Percentiles rank a stretch among this genome's conserved stretches.
Evolutionary conservation across 1,139 yeast species (phyloP).

Genomic region (Schwanniomyces etchellsii): DNA sequence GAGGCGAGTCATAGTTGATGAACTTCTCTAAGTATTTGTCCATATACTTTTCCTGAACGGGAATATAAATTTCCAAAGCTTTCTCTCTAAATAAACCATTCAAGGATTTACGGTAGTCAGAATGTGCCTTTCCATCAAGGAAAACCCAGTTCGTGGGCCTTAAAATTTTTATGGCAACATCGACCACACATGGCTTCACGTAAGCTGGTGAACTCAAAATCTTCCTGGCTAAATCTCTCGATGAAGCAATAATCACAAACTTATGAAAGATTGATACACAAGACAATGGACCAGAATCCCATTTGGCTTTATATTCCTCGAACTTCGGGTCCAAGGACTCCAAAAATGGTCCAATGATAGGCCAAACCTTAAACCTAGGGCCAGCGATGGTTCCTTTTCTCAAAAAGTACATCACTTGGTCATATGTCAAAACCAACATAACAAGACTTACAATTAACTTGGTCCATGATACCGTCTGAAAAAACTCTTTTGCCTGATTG

Average conservation of each 20-base stretch:
- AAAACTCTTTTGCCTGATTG: conserved; percentile 4
- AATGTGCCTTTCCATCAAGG: conserved; percentile 90
- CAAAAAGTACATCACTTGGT: conserved; percentile 72
- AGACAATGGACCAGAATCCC: conserved; percentile 91
- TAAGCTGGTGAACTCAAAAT: conserved; percentile 77
- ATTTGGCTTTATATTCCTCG: conserved; percentile 85
- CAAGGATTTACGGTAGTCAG: conserved; percentile 85
- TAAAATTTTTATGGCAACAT: conserved; percentile 86
- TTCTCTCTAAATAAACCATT: conserved; percentile 83
- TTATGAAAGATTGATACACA: conserved; percentile 98
- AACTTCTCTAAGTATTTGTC: conserved; percentile 72
- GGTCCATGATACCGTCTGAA: conserved; percentile 6
- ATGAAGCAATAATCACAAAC: conserved; percentile 91
- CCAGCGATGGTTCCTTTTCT: conserved; percentile 89
- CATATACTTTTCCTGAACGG: conserved; percentile 77
- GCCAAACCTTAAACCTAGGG: conserved; percentile 82
- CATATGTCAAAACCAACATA: conserved; percentile 56
- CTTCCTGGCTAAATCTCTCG: conserved; percentile 86
- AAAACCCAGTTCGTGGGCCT: conserved; percentile 98
- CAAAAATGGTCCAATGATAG: conserved; percentile 91
- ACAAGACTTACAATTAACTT: conserved; percentile 41
- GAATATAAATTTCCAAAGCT: conserved; percentile 80
- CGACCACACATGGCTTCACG: conserved; percentile 97
- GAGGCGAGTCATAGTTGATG: conserved; percentile 54
- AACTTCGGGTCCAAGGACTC: conserved; percentile 96